A percentile compares a stretch with the other conserved stretches of the same genome.
Conservation (phyloP, 805 yeast genomes). For the Yarrowia osloensis region DNA sequence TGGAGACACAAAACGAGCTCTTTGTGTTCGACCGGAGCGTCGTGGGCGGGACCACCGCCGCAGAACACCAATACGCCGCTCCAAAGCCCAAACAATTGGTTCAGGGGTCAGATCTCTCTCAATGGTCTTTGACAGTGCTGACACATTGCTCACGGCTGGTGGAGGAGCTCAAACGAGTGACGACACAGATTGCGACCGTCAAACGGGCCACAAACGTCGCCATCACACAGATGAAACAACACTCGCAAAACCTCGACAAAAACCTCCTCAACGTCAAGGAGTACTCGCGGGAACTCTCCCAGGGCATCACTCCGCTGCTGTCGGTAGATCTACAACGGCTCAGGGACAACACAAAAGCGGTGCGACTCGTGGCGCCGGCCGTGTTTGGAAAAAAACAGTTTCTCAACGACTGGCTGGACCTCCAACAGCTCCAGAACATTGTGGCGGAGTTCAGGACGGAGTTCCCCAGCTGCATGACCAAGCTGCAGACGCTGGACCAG, state of each 20-base stretch:
- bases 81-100: not conserved
- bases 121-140: not conserved
- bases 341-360: not conserved
- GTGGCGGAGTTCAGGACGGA: not conserved
- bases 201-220: slow-evolving; percentile 19
- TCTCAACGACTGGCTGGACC: slow-evolving; percentile 14
- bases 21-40: slow-evolving; percentile 23
- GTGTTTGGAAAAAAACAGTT: not conserved
- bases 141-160: slow-evolving; percentile 1
- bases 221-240: slow-evolving; percentile 8
- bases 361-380: not conserved
- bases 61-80: not conserved
- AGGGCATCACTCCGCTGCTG: not conserved
- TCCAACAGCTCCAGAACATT: slow-evolving; percentile 1
- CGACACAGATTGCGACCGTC: not conserved
- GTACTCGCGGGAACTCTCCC: not conserved
- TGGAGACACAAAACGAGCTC: slow-evolving; percentile 3
- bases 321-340: not conserved
- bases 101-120: not conserved
- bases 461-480: not conserved
- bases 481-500: not conserved
- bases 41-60: not conserved
- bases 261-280: not conserved
- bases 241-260: slow-evolving; percentile 3
- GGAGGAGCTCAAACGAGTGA: not conserved